Evolutionary conservation across 352 stramenopile genomes (phyloP), one percentile per base, ranked within the genome.

Genomic region (Thalassiosira sp.): DNA sequence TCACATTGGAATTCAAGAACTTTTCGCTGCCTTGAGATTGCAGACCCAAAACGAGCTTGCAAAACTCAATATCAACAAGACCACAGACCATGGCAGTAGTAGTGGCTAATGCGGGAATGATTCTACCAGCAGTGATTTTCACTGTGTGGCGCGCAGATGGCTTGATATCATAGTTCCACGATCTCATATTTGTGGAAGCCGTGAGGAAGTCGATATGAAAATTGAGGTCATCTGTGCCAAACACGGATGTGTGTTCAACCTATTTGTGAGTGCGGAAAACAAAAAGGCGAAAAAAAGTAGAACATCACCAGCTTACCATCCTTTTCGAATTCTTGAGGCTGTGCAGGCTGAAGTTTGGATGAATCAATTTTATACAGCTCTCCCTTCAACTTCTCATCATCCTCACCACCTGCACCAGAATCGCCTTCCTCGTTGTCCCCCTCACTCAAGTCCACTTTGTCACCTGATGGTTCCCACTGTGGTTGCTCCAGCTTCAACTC

Each of bases 41-140:
- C 3, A 87, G 62, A 18, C 80, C 80, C 7, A 87, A 20, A 8
- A 85, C 79, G 28, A 92, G 63, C 79, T 99, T 99, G 52, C 98
- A 88, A 51, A 98, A 94, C 79, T 99, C 97, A 76, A 98, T 96
- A 84, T 95, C 97, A 49, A 98, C 95, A 5, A 99, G 90, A 27
- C 96, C 97, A 5, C 95, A 98, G 22, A 98, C 96, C 27, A 98
- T 89, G 16, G 96, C 95, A 8, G 97, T 99, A 18, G 97, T 98
- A 42, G 96, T 99, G 7, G 97, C 97, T 72, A 99, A 97, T 25
- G 97, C 97, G 2, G 97, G 96, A 71, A 99, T 98, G 81, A 99
- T 99, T 74, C 98, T 97, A 40, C 97, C 97, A 18, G 97, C 97
- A 80, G 98, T 99, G 59, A 98, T 97, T 66, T 98, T 98, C 18